Evolutionary conservation across 2,329 filamentous ascomycete species (phyloP), one percentile per base, ranked within the genome.

Genomic region (Tolypocladium guangdongense): DNA sequence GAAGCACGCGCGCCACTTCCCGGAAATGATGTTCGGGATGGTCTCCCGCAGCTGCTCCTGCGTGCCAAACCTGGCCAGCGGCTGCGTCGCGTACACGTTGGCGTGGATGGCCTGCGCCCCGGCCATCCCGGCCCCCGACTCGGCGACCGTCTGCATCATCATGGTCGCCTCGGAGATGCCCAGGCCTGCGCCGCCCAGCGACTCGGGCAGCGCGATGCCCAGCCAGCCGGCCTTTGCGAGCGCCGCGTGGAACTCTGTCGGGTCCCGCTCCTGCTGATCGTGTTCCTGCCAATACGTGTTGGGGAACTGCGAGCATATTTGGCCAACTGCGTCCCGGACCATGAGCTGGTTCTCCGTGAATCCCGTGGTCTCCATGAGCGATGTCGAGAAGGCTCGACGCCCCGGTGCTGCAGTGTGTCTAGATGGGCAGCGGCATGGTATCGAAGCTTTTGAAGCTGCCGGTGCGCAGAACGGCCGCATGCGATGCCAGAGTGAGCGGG

Each of bases 71-170:
- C 78, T 84, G 2, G 87, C 84, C 3, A 93, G 74, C 38, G 81
- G 80, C 64, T 91, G 87, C 0, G 87, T 91, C 2, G 84, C 86
- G 63, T 89, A 90, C 12, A 90, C 83, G 56, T 85, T 84, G 49
- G 78, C 80, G 62, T 84, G 81, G 37, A 84, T 78, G 1, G 78
- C 76, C 61, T 84, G 80, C 1, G 82, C 80, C 0, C 81, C 81
- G 0, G 87, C 87, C 75, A 93, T 90, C 4, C 88, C 88, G 4
- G 88, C 89, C 0, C 89, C 88, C 2, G 81, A 84, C 70, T 90
- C 86, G 0, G 85, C 74, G 54, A 91, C 88, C 2, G 87, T 88
- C 62, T 95, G 88, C 75, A 93, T 79, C 87, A 93, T 92, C 79
- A 92, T 87, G 0, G 85, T 88, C 1, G 88, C 88, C 64, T 93